Evolutionary conservation across 1,284 basidiomycete species (phyloP), one percentile per base, ranked within the genome.

Genomic region (Naganishia cerealis): DNA sequence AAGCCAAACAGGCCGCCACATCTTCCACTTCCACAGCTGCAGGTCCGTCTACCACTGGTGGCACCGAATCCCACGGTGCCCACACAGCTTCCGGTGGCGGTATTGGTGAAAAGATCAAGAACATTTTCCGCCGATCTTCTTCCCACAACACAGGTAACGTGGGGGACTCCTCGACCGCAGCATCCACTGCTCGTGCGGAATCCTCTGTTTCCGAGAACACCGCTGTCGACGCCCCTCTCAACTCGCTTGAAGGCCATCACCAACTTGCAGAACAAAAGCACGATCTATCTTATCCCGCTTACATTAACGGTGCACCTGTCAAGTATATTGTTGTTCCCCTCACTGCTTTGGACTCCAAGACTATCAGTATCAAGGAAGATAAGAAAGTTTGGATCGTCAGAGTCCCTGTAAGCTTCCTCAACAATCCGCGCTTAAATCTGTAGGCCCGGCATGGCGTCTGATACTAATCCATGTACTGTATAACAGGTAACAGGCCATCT

Each of bases 251-350:
- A 42, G 61, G 61, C 12, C 61, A 63, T 39, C 61, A 63, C 1
- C 61, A 63, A 40, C 50, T 63, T 10, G 61, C 50, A 3, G 61
- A 63, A 29, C 38, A 54, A 39, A 54, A 18, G 38, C 40, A 66
- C 16, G 63, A 66, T 54, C 55, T 38, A n/a, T 66, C 54, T 0
- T 66, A 66, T 42, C 63, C 63, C 16, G 53, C 63, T 57, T 57
- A 57, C 53, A 29, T 66, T 6, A 18, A 57, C 24, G 63, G 54
- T 18, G 21, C 24, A 15, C 63, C 63, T 12, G 63, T 66, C 55
- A 56, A 56, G 54, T 66, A 66, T 33, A 38, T 66, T 21, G 55
- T 57, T 24, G 63, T 66, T 50, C 63, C 63, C n/a, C 54, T 66
- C 15, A 54, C 16, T 6, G 63, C 63, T 12, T 38, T 66, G 53